Percentiles rank a stretch among this genome's conserved stretches.
phyloP scores from a whole-genome alignment of 441 rosid genomes.

The Erodium trifolium region DNA sequence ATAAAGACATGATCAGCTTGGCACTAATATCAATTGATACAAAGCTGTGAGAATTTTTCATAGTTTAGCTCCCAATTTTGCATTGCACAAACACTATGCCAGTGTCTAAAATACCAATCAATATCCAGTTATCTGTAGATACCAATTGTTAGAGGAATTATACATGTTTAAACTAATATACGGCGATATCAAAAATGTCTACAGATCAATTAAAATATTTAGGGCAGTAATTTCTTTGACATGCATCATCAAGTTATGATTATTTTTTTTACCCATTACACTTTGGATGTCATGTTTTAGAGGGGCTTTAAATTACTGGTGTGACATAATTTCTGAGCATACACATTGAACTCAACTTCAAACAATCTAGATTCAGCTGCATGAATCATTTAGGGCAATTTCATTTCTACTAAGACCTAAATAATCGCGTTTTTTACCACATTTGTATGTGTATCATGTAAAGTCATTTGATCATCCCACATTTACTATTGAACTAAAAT shows the following conservation, averaged over 20 bases:
- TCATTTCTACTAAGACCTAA: background rate
- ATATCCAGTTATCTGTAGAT: background rate
- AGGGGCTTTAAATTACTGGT: background rate
- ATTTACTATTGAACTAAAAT: background rate
- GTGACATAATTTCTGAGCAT: background rate
- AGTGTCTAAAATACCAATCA: background rate
- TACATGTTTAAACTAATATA: background rate
- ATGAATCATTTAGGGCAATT: background rate
- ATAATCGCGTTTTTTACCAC: background rate
- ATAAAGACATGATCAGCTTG: background rate
- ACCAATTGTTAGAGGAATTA: background rate
- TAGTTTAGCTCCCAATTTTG: background rate
- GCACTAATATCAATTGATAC: background rate
- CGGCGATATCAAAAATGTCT: constrained; percentile 4
- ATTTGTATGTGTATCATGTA: background rate
- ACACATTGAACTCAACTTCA: background rate
- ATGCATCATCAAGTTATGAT: background rate
- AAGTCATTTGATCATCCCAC: background rate
- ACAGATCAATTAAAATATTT: background rate
- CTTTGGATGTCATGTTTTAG: background rate
- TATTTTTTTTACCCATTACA: background rate
- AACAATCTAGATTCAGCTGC: background rate
- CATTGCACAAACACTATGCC: background rate
- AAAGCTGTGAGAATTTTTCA: background rate
- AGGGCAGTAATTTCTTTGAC: background rate